phyloP scores from a whole-genome alignment of 1,284 basidiomycete species.

The Sporisorium reilianum region DNA sequence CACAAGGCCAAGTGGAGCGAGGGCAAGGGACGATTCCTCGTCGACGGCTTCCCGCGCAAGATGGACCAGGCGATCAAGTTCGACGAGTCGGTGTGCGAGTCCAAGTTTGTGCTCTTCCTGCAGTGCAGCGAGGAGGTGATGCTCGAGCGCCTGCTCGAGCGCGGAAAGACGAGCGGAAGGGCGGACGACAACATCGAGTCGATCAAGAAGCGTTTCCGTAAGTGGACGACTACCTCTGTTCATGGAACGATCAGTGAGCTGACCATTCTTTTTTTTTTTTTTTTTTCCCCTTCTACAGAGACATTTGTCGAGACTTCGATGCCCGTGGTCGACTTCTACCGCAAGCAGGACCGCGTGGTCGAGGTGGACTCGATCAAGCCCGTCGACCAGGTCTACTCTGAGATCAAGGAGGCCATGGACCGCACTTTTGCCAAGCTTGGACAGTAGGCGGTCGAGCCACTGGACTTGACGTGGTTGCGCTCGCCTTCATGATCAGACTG shows the following conservation, averaged over 20 bases:
- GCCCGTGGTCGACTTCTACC: constrained; percentile 93
- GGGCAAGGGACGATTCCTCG: constrained; percentile 86
- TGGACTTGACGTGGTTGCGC: background rate
- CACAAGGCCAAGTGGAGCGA: constrained; percentile 75
- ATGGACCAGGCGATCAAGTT: constrained; percentile 98
- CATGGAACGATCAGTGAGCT: background rate
- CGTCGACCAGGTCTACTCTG: constrained; percentile 62
- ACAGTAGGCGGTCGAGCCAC: constrained; percentile 16
- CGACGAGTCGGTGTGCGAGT: constrained; percentile 82
- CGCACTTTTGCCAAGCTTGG: constrained; percentile 49
- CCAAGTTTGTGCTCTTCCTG: constrained; percentile 86
- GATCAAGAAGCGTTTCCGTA: constrained; percentile 95
- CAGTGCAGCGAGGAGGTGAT: constrained; percentile 90
- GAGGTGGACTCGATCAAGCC: constrained; percentile 74
- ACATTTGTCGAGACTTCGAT: constrained; percentile 93
- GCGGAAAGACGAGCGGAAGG: constrained; percentile 92
- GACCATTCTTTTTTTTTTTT: no score
- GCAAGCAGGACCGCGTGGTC: constrained; percentile 79
- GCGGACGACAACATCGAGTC: constrained; percentile 96
- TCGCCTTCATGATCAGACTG: background rate
- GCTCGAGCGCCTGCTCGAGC: constrained; percentile 84
- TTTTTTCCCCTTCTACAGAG: no score
- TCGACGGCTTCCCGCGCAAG: constrained; percentile 98
- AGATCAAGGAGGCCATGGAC: constrained; percentile 63
- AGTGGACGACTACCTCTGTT: constrained; percentile 55